Percentiles rank a stretch among this genome's conserved stretches.
phyloP scores from a whole-genome alignment of 2,329 filamentous ascomycete genomes.

The Lanzia echinophila region DNA sequence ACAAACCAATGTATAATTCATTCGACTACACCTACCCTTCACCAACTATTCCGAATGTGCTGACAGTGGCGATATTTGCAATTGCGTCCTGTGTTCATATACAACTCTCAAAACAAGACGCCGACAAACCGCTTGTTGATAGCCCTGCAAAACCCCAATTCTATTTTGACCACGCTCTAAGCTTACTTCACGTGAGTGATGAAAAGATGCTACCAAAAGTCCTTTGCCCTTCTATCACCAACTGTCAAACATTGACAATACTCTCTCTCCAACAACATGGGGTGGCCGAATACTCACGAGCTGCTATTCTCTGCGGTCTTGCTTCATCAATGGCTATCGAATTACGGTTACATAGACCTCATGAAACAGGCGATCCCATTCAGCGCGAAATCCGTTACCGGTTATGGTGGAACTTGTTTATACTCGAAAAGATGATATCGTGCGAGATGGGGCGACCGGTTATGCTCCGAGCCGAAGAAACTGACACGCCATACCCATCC shows the following conservation, averaged over 20 bases:
- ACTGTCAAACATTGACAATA: constrained; percentile 26
- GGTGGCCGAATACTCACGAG: constrained; percentile 27
- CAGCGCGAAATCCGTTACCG: constrained; percentile 24
- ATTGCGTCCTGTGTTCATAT: constrained; percentile 26
- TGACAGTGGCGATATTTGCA: constrained; percentile 25
- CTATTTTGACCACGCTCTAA: constrained; percentile 13
- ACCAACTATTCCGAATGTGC: constrained; percentile 20
- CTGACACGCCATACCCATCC: constrained; percentile 26
- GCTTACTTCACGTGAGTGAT: constrained; percentile 18
- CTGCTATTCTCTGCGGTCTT: constrained; percentile 24
- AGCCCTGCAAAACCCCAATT: not conserved
- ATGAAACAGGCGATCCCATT: constrained; percentile 19
- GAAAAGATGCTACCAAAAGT: constrained; percentile 16
- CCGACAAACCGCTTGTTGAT: constrained; percentile 13
- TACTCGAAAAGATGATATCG: constrained; percentile 29
- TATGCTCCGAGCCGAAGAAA: constrained; percentile 23
- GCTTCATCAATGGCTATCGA: constrained; percentile 28
- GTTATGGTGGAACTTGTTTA: constrained; percentile 30
- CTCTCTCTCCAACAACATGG: constrained; percentile 27
- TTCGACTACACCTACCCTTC: constrained; percentile 22
- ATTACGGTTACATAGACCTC: constrained; percentile 23
- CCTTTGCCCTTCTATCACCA: constrained; percentile 23
- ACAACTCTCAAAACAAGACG: constrained; percentile 11
- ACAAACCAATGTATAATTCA: constrained; percentile 27
- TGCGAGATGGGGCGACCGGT: constrained; percentile 26